A percentile compares a stretch with the other conserved stretches of the same genome.
Evolutionary conservation across 371 early-diverging fungal genomes (phyloP).

Genomic region (Mucor ambiguus): DNA sequence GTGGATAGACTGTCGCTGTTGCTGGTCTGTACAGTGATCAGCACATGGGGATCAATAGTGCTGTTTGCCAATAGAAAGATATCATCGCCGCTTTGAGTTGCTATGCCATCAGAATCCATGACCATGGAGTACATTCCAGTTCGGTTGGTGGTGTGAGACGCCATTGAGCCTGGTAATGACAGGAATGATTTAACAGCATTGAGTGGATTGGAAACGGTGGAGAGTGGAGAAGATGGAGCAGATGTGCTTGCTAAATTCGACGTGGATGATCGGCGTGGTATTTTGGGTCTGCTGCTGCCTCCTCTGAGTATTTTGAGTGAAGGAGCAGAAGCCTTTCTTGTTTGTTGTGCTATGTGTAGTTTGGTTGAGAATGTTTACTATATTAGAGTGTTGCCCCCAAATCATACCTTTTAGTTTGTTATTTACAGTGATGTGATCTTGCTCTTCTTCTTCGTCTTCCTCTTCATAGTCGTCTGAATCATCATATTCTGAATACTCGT

Average conservation of each 20-base stretch:
- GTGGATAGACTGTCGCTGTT: slow-evolving; percentile 35
- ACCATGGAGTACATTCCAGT: not conserved
- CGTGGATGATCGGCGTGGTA: slow-evolving; percentile 21
- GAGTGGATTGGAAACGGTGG: slow-evolving; percentile 20
- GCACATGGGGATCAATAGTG: slow-evolving; percentile 39
- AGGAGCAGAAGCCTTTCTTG: slow-evolving; percentile 5
- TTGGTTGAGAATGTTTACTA: not conserved
- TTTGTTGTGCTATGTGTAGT: not conserved
- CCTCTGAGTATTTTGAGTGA: slow-evolving; percentile 1
- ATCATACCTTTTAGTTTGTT: slow-evolving; percentile 1
- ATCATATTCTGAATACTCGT: slow-evolving; percentile 7
- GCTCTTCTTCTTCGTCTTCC: slow-evolving; percentile 18
- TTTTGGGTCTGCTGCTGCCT: not conserved
- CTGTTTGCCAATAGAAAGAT: slow-evolving; percentile 35
- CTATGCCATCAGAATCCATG: not conserved
- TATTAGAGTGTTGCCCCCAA: not conserved
- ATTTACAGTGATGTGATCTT: slow-evolving; percentile 2
- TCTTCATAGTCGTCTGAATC: slow-evolving; percentile 24
- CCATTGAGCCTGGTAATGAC: slow-evolving; percentile 26
- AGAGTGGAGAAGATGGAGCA: slow-evolving; percentile 16
- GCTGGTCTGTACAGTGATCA: slow-evolving; percentile 49
- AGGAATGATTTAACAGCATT: slow-evolving; percentile 33
- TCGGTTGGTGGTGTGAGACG: slow-evolving; percentile 9
- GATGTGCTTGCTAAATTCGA: slow-evolving; percentile 19
- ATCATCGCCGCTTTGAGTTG: not conserved